phyloP scores from a whole-genome alignment of 768 basidiomycete genomes.

The Sporobolomyces pararoseus region DNA sequence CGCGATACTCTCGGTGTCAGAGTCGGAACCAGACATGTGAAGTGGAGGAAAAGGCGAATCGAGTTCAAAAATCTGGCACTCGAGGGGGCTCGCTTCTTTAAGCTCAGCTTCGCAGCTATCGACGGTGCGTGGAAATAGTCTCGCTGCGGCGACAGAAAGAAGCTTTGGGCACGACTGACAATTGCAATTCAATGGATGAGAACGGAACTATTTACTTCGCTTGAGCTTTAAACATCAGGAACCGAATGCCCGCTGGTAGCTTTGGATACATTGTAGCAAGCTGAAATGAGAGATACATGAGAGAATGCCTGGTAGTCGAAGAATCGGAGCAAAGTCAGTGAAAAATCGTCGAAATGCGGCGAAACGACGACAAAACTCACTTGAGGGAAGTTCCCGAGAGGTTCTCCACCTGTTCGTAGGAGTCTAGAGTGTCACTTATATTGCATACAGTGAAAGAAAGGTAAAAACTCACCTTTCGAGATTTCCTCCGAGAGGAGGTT shows the following conservation, averaged over 20 bases:
- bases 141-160: too few relatives aligned
- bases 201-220: too few relatives aligned
- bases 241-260: slow-evolving; percentile 3
- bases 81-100: too few relatives aligned
- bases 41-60: not conserved
- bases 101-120: too few relatives aligned
- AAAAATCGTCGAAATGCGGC: not conserved
- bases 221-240: slow-evolving; percentile 2
- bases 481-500: slow-evolving; percentile 69
- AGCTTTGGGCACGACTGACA: too few relatives aligned
- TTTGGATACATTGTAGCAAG: slow-evolving; percentile 20
- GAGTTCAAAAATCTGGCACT: too few relatives aligned
- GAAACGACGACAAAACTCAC: not conserved
- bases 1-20: not conserved
- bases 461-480: slow-evolving; percentile 50
- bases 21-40: not conserved
- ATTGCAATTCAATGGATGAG: too few relatives aligned
- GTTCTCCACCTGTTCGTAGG: slow-evolving; percentile 16
- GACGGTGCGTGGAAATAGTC: too few relatives aligned
- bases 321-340: not conserved
- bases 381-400: slow-evolving; percentile 48
- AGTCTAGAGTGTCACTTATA: slow-evolving; percentile 51
- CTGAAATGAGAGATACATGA: slow-evolving; percentile 19
- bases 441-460: not conserved
- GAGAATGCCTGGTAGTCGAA: slow-evolving; percentile 24